Conservation (phyloP, 768 basidiomycete genomes). For the Leccinum ochraceum region DNA sequence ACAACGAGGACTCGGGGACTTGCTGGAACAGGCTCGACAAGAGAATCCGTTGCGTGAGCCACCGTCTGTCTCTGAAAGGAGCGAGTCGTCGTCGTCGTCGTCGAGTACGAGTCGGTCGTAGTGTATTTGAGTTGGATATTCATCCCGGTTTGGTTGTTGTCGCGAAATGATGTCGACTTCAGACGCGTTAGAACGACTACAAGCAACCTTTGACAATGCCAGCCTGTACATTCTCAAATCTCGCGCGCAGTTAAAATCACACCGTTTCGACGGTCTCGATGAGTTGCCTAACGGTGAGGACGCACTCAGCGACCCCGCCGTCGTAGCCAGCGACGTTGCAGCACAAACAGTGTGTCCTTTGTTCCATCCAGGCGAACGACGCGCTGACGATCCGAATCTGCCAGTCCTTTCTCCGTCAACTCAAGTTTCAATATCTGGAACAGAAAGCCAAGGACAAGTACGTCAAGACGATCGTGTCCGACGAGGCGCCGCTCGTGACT, state of each 20-base stretch:
- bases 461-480: conserved; percentile 81
- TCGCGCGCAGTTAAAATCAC: conserved; percentile 23
- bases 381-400: conserved; percentile 6
- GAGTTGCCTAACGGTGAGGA: conserved; percentile 29
- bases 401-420: conserved; percentile 72
- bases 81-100: conserved; percentile 8
- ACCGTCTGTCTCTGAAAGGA: conserved; percentile 31
- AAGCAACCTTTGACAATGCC: conserved; percentile 28
- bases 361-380: neutral
- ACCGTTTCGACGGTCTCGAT: conserved; percentile 33
- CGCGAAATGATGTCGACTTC: conserved; percentile 25
- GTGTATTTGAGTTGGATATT: neutral
- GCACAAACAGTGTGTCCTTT: conserved; percentile 55
- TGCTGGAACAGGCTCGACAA: conserved; percentile 77
- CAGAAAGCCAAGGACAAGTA: conserved; percentile 92
- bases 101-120: conserved; percentile 12
- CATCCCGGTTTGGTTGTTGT: neutral
- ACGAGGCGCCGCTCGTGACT: conserved; percentile 80
- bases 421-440: conserved; percentile 89
- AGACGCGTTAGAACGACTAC: conserved; percentile 26
- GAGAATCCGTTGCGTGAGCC: conserved; percentile 77
- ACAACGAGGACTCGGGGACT: conserved; percentile 70
- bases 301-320: conserved; percentile 49
- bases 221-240: conserved; percentile 25
- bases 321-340: conserved; percentile 58